phyloP scores from a whole-genome alignment of 805 yeast genomes.

The Schwanniomyces vanrijiae region DNA sequence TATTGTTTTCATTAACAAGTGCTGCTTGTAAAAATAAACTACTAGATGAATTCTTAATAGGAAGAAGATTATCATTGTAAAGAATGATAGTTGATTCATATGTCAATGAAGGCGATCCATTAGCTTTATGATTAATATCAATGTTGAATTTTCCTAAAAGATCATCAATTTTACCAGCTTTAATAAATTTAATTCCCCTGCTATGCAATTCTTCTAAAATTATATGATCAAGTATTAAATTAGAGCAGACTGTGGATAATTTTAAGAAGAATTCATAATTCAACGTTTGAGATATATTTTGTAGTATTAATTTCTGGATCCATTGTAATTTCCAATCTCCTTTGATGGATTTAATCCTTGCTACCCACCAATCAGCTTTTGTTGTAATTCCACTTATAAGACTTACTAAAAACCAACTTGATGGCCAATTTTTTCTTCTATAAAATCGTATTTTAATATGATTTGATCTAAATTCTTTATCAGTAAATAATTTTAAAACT shows the following conservation, averaged over 20 bases:
- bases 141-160: conserved; percentile 18
- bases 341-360: conserved; percentile 46
- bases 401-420: conserved; percentile 53
- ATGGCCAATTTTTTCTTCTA: conserved; percentile 55
- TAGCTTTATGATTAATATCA: conserved; percentile 2
- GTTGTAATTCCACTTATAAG: conserved; percentile 37
- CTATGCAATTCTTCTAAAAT: conserved; percentile 49
- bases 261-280: conserved; percentile 36
- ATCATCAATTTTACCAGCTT: conserved; percentile 15
- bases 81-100: conserved; percentile 25
- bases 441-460: conserved; percentile 33
- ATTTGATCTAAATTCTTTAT: conserved; percentile 11
- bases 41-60: conserved; percentile 32
- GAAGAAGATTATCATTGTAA: conserved; percentile 28
- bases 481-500: conserved; percentile 36
- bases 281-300: conserved; percentile 8
- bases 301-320: conserved; percentile 33
- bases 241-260: conserved; percentile 45
- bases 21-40: conserved; percentile 31
- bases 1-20: conserved; percentile 17
- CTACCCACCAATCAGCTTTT: conserved; percentile 51
- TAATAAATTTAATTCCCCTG: conserved; percentile 38
- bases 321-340: conserved; percentile 60
- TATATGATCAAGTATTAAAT: conserved; percentile 50
- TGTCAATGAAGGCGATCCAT: conserved; percentile 8